A percentile compares a stretch with the other conserved stretches of the same genome.
Conservation (phyloP, 768 basidiomycete species). For the Lactarius akahatsu region DNA sequence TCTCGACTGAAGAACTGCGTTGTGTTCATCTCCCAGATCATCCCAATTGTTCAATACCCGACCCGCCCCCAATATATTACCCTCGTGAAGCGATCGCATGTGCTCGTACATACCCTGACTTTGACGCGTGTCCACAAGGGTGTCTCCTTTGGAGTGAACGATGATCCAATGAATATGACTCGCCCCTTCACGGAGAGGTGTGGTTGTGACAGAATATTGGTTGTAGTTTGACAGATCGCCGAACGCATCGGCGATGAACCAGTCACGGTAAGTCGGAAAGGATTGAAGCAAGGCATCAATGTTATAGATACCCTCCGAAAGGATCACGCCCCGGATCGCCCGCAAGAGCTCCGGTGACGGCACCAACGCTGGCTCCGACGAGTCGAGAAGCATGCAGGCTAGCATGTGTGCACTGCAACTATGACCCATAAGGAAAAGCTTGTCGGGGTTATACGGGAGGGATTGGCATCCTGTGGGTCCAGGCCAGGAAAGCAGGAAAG, state of each 20-base stretch:
- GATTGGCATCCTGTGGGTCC: constrained; percentile 35
- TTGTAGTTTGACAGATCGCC: constrained; percentile 50
- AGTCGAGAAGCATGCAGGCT: constrained; percentile 62
- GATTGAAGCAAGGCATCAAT: constrained; percentile 58
- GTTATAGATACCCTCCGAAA: constrained; percentile 81
- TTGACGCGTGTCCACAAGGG: constrained; percentile 62
- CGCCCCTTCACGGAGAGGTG: constrained; percentile 39
- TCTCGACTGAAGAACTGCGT: constrained; percentile 47
- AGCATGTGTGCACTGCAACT: constrained; percentile 85
- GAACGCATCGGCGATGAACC: constrained; percentile 71
- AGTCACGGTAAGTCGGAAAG: constrained; percentile 65
- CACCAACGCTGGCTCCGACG: constrained; percentile 43
- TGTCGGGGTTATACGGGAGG: constrained; percentile 40
- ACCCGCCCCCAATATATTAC: constrained; percentile 31
- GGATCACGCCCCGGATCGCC: constrained; percentile 52
- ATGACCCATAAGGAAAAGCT: constrained; percentile 68
- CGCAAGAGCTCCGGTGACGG: constrained; percentile 45
- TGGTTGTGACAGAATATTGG: constrained; percentile 46
- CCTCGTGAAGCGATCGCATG: constrained; percentile 44
- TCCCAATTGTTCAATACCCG: constrained; percentile 37
- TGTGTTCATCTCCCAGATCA: constrained; percentile 51
- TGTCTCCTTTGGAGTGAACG: constrained; percentile 73
- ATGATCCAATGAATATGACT: constrained; percentile 60
- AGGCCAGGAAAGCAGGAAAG: constrained; percentile 52
- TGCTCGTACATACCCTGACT: constrained; percentile 57